phyloP scores from a whole-genome alignment of 768 basidiomycete genomes.

The Rhizopogon rudus region DNA sequence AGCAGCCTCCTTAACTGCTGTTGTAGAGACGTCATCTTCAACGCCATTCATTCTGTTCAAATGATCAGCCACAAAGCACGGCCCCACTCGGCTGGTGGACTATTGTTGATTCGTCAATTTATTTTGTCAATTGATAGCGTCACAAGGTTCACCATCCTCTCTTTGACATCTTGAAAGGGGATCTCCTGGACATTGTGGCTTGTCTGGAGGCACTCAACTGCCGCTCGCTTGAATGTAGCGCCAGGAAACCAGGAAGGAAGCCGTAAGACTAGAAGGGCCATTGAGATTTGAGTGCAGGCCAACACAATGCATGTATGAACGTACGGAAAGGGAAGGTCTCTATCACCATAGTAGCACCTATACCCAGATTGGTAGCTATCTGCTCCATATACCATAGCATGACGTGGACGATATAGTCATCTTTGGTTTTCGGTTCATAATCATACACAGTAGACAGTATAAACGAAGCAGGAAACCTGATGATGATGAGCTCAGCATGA shows the following conservation, averaged over 20 bases:
- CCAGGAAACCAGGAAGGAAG: neutral
- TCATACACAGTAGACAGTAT: too few species aligned
- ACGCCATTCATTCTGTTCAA: constrained; percentile 3
- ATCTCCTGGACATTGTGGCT: constrained; percentile 11
- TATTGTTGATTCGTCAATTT: neutral
- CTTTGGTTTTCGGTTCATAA: too few species aligned
- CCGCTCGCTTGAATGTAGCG: neutral
- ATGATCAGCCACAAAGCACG: constrained; percentile 17
- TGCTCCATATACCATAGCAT: too few species aligned
- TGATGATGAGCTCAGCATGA: too few species aligned
- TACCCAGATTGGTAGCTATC: too few species aligned
- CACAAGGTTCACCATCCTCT: constrained; percentile 8
- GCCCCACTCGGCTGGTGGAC: constrained; percentile 12
- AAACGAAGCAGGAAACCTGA: too few species aligned
- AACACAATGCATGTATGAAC: neutral
- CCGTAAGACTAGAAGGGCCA: constrained; percentile 13
- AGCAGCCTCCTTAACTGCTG: constrained; percentile 15
- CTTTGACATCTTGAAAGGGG: constrained; percentile 18
- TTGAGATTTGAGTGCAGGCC: constrained; percentile 7
- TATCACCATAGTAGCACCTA: neutral
- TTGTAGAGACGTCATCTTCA: constrained; percentile 9
- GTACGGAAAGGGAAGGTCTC: constrained; percentile 11
- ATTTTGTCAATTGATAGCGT: neutral
- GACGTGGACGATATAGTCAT: too few species aligned
- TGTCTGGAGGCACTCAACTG: constrained; percentile 4